phyloP scores from a whole-genome alignment of 2,329 filamentous ascomycete genomes.

The Colletotrichum graminicola region DNA sequence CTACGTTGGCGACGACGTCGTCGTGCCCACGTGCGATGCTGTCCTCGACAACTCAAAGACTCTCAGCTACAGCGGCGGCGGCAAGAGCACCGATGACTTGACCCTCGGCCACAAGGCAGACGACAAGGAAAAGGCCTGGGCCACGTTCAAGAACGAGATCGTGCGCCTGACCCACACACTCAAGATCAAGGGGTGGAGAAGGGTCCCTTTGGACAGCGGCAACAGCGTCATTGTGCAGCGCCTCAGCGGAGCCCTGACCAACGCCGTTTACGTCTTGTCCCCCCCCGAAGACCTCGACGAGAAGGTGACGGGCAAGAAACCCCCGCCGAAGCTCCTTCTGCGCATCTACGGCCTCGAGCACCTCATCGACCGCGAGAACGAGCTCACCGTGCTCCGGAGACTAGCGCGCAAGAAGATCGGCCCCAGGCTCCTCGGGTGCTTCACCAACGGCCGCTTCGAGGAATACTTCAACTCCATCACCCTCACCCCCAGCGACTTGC shows the following conservation, averaged over 20 bases:
- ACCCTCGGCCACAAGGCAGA: constrained; percentile 60
- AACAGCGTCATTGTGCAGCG: constrained; percentile 78
- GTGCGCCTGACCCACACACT: constrained; percentile 90
- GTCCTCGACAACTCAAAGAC: constrained; percentile 92
- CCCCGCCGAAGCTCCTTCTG: constrained; percentile 79
- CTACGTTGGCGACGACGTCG: constrained; percentile 80
- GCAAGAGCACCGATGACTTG: constrained; percentile 55
- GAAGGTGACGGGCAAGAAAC: constrained; percentile 57
- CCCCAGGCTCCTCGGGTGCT: constrained; percentile 89
- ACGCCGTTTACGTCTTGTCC: constrained; percentile 94
- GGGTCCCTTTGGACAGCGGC: constrained; percentile 79
- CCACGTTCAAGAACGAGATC: constrained; percentile 91
- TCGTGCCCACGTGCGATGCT: constrained; percentile 89
- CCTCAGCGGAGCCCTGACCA: constrained; percentile 92
- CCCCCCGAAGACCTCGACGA: constrained; percentile 74
- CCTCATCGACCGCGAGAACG: constrained; percentile 92
- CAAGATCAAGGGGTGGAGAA: constrained; percentile 90
- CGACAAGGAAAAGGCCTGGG: constrained; percentile 81
- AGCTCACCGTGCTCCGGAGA: constrained; percentile 86
- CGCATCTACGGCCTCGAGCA: constrained; percentile 96
- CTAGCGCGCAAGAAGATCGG: constrained; percentile 94
- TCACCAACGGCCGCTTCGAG: constrained; percentile 95
- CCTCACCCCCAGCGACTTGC: constrained; percentile 80
- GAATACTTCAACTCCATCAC: constrained; percentile 90
- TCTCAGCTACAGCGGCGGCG: constrained; percentile 75